Base-by-base conservation (phyloP, 345 rosid genomes). In the Populus pruinosa region DNA sequence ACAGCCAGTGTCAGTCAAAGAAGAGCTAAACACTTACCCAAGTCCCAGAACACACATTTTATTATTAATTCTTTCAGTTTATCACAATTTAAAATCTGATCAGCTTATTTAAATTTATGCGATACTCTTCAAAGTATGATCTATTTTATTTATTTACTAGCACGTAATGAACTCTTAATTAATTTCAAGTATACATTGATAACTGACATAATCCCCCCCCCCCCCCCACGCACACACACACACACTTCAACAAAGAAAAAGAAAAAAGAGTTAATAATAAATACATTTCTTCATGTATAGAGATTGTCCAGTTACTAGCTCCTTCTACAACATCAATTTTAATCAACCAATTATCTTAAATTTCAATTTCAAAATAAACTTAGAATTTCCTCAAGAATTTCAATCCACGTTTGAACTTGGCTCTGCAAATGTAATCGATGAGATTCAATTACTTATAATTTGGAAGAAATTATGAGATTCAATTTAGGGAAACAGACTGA, bases 401-500 rank as follows among this genome's bases (percentile, higher is more conserved):
- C 62, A 55, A 55, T 55, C 27, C 62, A 21, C 25, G 9, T 33
- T 33, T 33, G 36, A 33, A 33, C 36, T 33, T 33, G 36, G 36
- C 36, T 33, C 36, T 33, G 36, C 36, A 33, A 33, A 33, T 33
- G 36, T 33, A 33, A 33, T 33, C 36, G 36, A 33, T 33, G 36
- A 33, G 36, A 33, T 33, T 33, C 36, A 33, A 33, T 33, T 33
- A 33, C 36, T 33, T 33, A 33, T 33, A 59, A 59, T 56, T 56
- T 56, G 6, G 64, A 23, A 9, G 64, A 59, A 43, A 43, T 43
- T 6, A 59, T 3, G 29, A 59, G 64, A 59, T 59, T 59, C 25
- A 31, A 17, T 31, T 16, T 17, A 71, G 18, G n/a, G 55, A 75
- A 35, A n/a, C 5, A 25, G 65, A 83, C 81, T 77, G 76, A 91